Evolutionary conservation across 208 protist genomes (phyloP), one percentile per base, ranked within the genome.

Genomic region (Trypanosoma cruzi): DNA sequence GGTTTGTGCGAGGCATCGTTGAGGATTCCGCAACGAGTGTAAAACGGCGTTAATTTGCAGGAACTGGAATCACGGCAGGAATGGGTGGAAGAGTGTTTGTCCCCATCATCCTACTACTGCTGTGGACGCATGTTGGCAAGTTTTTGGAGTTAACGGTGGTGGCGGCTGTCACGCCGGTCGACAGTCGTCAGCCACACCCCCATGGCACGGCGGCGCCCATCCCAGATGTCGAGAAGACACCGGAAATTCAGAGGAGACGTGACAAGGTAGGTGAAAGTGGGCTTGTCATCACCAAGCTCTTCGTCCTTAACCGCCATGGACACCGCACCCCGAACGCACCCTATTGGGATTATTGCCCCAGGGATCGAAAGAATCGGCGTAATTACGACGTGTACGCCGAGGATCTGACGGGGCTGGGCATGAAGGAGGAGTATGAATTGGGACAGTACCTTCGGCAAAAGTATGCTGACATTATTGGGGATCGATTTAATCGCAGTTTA

Each of bases 401-500:
- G 79, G 89, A 94, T 62, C 73, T 94, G 24, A 85, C 77, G 49
- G 85, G 68, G 20, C 75, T 89, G 31, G 89, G 89, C 40, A 90
- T 94, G 86, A 67, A 94, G 71, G 89, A 94, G 56, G 89, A 92
- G 68, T 90, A 85, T 68, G 49, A 86, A 29, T 89, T 92, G 52
- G 89, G 89, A 0, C 64, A 79, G 48, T 92, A 86, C 64, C 24
- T 94, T 22, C 85, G 80, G 68, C 44, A 78, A 48, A 79, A 34
- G 18, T 94, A 90, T 68, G 34, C 50, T 61, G 64, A 61, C 69
- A 89, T 94, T 61, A 76, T 94, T 44, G 85, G 86, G 4, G 57
- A 75, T 29, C 81, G 81, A 20, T 94, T 92, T 65, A 90, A 94
- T 72, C 84, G 86, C 59, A 85, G 75, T 31, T 58, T 82, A 31